A percentile compares a stretch with the other conserved stretches of the same genome.
These are phyloP conservation scores for Aspergillus ellipticus DNA, from an alignment of 495 filamentous ascomycete genomes.

Conservation along the genomic window DNA sequence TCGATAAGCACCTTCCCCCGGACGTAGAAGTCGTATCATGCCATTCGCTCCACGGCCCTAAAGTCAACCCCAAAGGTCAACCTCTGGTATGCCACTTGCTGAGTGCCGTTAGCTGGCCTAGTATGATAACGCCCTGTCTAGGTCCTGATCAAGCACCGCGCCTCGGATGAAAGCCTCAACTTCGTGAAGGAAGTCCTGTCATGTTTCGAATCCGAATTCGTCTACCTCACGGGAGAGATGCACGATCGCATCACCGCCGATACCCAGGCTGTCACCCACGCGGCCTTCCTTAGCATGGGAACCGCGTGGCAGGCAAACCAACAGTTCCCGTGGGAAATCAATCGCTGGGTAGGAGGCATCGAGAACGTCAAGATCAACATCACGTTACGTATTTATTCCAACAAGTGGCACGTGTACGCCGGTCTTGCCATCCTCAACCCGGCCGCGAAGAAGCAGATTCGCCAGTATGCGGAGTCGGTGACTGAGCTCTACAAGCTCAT, in stretches of 20 bases:
- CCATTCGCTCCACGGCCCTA: slow-evolving; percentile 94
- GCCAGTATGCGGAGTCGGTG: slow-evolving; percentile 86
- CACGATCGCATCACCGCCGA: slow-evolving; percentile 98
- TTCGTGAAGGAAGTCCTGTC: slow-evolving; percentile 77
- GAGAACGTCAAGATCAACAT: slow-evolving; percentile 99
- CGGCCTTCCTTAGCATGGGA: slow-evolving; percentile 95
- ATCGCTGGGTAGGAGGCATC: slow-evolving; percentile 90
- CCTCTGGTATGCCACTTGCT: slow-evolving; percentile 59
- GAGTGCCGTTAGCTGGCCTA: background rate
- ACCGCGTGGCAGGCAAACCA: slow-evolving; percentile 90
- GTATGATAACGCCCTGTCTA: slow-evolving; percentile 27
- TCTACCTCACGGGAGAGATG: slow-evolving; percentile 77
- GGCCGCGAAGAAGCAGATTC: slow-evolving; percentile 83
- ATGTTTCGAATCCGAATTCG: slow-evolving; percentile 76
- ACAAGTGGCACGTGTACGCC: slow-evolving; percentile 99
- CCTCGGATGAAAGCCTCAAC: slow-evolving; percentile 67
- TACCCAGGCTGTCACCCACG: slow-evolving; percentile 96
- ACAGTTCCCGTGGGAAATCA: slow-evolving; percentile 94
- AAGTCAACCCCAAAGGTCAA: slow-evolving; percentile 79
- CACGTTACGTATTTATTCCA: slow-evolving; percentile 92
- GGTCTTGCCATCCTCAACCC: slow-evolving; percentile 96
- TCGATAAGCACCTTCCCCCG: slow-evolving; percentile 78
- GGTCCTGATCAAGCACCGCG: slow-evolving; percentile 89
- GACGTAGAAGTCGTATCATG: slow-evolving; percentile 95
- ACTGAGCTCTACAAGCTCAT: slow-evolving; percentile 97